Evolutionary conservation across 495 filamentous ascomycete genomes (phyloP).

Genomic region (Pyronema domesticum): DNA sequence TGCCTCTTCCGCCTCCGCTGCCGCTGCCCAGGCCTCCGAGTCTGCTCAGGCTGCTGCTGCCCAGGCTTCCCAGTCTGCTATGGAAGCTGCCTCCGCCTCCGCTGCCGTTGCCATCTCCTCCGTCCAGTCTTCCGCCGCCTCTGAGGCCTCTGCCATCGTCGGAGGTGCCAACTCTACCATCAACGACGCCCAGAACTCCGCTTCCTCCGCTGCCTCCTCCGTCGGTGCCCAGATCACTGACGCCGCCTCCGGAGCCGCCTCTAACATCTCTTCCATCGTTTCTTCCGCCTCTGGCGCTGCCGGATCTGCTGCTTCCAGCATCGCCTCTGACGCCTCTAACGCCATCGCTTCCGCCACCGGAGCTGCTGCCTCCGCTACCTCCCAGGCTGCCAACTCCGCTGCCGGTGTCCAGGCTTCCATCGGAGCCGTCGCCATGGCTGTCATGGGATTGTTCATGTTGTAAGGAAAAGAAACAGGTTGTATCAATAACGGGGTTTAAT

Average conservation of each 20-base stretch:
- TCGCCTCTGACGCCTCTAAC: conserved; percentile 2
- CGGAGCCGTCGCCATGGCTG: conserved; percentile 48
- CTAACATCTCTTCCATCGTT: not conserved
- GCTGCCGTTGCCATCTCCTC: conserved; percentile 1
- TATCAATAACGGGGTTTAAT: no score
- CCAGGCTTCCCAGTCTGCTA: not conserved
- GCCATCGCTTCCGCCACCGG: conserved; percentile 1
- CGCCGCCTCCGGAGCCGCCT: conserved; percentile 1
- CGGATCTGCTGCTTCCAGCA: not conserved
- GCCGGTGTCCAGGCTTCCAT: conserved; percentile 30
- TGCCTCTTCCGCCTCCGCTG: conserved; percentile 5
- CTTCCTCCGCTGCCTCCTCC: conserved; percentile 6
- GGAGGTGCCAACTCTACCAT: not conserved
- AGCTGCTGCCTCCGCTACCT: conserved; percentile 2
- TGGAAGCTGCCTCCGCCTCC: conserved; percentile 3
- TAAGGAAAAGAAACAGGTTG: conserved; percentile 24
- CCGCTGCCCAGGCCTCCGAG: not conserved
- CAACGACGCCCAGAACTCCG: no score
- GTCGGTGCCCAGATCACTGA: not conserved
- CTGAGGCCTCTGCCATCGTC: not conserved
- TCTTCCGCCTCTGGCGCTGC: conserved; percentile 2
- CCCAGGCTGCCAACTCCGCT: not conserved
- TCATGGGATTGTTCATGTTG: conserved; percentile 63
- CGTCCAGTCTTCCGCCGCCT: conserved; percentile 3
- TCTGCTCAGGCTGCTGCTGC: conserved; percentile 2